Conservation (phyloP, 2,329 filamentous ascomycete genomes). For the Epichloe gansuensis region DNA sequence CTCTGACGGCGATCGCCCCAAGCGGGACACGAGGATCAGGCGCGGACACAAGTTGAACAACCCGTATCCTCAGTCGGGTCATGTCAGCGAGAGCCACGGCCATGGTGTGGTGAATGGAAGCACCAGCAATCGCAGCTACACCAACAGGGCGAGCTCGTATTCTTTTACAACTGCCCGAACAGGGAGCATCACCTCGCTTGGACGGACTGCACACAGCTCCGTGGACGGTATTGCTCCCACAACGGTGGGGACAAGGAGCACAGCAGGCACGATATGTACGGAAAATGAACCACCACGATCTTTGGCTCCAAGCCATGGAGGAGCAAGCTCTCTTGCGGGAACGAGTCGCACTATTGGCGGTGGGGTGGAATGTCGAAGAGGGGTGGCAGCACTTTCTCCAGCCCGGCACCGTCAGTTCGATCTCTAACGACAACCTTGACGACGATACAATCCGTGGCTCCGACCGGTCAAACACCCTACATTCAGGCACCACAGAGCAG, state of each 20-base stretch:
- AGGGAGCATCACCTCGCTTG: slow-evolving; percentile 41
- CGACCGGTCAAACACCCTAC: slow-evolving; percentile 33
- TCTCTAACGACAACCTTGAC: slow-evolving; percentile 76
- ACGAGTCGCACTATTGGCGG: slow-evolving; percentile 60
- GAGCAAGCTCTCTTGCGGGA: slow-evolving; percentile 52
- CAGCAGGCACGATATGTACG: slow-evolving; percentile 71
- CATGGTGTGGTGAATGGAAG: slow-evolving; percentile 12
- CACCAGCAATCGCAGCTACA: slow-evolving; percentile 9
- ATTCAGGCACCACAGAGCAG: slow-evolving; percentile 15
- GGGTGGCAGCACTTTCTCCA: slow-evolving; percentile 71
- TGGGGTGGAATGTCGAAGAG: slow-evolving; percentile 55
- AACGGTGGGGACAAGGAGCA: slow-evolving; percentile 57
- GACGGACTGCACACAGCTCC: slow-evolving; percentile 48
- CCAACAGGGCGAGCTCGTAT: slow-evolving; percentile 32
- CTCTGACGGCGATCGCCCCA: slow-evolving; percentile 42
- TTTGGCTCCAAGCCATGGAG: slow-evolving; percentile 58
- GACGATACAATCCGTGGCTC: slow-evolving; percentile 66
- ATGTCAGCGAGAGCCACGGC: slow-evolving; percentile 24
- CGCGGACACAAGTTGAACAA: slow-evolving; percentile 61
- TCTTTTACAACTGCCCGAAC: slow-evolving; percentile 47
- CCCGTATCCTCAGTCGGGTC: slow-evolving; percentile 79
- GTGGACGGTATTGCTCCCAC: slow-evolving; percentile 44
- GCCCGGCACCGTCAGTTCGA: slow-evolving; percentile 66
- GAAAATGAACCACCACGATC: slow-evolving; percentile 67
- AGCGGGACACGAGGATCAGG: slow-evolving; percentile 38